Evolutionary conservation across 2,329 filamentous ascomycete species (phyloP).

Genomic region (Beauveria bassiana): DNA sequence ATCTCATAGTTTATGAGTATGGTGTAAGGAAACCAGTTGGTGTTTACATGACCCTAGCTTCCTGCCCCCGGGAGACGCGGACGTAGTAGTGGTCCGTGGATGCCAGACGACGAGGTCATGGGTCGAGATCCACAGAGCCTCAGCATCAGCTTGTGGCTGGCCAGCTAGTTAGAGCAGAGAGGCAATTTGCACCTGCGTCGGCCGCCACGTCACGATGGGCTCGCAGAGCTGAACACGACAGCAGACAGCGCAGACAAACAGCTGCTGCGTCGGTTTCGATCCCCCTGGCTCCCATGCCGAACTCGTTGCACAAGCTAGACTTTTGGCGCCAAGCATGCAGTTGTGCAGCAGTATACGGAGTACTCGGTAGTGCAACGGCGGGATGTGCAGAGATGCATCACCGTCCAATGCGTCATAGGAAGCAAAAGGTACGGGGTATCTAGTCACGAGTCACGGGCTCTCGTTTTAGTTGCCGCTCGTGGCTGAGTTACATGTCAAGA

Average conservation of each 20-base stretch:
- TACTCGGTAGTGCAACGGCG: background rate
- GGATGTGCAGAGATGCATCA: background rate
- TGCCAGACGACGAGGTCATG: background rate
- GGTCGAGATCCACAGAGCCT: background rate
- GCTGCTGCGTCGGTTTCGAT: background rate
- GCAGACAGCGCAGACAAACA: background rate
- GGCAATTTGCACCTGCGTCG: background rate
- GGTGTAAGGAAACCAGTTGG: too few relatives aligned
- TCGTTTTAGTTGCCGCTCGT: background rate
- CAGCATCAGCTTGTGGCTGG: background rate
- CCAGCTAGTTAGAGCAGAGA: background rate
- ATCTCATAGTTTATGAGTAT: too few relatives aligned
- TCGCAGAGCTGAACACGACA: background rate
- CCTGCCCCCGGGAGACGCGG: background rate
- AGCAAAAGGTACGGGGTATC: background rate
- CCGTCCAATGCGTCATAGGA: background rate
- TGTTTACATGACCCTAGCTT: too few relatives aligned
- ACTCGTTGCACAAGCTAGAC: background rate
- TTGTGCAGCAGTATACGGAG: too few relatives aligned
- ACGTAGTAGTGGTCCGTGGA: background rate
- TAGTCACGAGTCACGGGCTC: background rate
- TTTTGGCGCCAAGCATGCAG: background rate
- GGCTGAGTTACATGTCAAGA: background rate
- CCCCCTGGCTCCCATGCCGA: background rate
- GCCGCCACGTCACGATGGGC: conserved; percentile 3